Evolutionary conservation across 83 land plant species (phyloP), one percentile per base, ranked within the genome.

Genomic region (Thuja plicata): DNA sequence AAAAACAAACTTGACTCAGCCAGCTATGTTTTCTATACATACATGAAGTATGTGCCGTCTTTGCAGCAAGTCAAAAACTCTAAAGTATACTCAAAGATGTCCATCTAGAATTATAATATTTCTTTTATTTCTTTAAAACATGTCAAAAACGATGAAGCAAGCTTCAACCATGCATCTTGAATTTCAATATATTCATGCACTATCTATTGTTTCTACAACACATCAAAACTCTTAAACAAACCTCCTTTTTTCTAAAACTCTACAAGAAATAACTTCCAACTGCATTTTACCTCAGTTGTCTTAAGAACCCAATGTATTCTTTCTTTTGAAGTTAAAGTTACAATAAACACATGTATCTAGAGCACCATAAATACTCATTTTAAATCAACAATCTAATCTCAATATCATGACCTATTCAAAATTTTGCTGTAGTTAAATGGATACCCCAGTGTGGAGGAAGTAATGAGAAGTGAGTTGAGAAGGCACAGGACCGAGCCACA

Each of bases 401-500:
- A 74, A 34, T 32, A 32, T 74, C 37, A 30, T 34, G 38, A 10
- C 38, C 35, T 34, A 74, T 8, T 11, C 2, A n/a, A 71, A 12
- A 71, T 71, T 71, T n/a, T 71, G 35, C 32, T 70, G n/a, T n/a
- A n/a, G n/a, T n/a, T n/a, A n/a, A n/a, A n/a, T 93, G 83, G 91
- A 88, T 24, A 89, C 94, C 6, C 88, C 90, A 19, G 91, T 7
- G 8, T 46, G 16, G 94, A 91, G 15, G 91, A 79, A n/a, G 92
- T 89, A 37, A 93, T 87, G 73, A 93, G 94, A 24, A 82, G 41
- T 19, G 90, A 54, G n/a, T 93, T 89, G 5, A 93, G n/a, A n/a
- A n/a, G 86, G 62, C 87, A 54, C 46, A 93, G 66, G 87, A 93
- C 91, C 35, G 88, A 89, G 46, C 90, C 94, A 66, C 92, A 93